Evolutionary conservation across 1,284 basidiomycete genomes (phyloP).

Genomic region (Gymnopus androsaceus): DNA sequence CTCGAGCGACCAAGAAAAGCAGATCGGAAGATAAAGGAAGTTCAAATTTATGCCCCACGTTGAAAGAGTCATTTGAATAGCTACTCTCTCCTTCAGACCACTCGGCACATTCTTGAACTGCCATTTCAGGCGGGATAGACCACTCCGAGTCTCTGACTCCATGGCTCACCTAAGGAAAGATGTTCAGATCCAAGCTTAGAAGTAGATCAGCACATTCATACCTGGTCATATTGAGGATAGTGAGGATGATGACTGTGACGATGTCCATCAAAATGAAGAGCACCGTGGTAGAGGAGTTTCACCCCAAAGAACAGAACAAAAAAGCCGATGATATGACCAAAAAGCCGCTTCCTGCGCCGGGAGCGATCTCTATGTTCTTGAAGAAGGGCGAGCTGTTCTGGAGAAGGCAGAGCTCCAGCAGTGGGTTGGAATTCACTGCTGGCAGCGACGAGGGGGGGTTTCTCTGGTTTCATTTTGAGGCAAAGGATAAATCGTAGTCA

Average conservation of each 20-base stretch:
- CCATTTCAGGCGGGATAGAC: slow-evolving; percentile 8
- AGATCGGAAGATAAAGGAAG: slow-evolving; percentile 38
- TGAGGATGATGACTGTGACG: slow-evolving; percentile 1
- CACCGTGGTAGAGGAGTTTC: not conserved
- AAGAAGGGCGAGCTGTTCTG: not conserved
- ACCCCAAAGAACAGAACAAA: not conserved
- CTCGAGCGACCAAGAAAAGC: slow-evolving; percentile 40
- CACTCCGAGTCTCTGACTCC: not conserved
- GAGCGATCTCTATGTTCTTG: not conserved
- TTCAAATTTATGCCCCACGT: slow-evolving; percentile 27
- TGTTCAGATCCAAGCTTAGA: too few relatives aligned
- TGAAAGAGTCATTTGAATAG: not conserved
- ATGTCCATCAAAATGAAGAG: not conserved
- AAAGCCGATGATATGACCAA: not conserved
- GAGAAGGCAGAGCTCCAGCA: not conserved
- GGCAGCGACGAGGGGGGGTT: too few relatives aligned
- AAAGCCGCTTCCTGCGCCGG: slow-evolving; percentile 3
- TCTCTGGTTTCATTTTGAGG: too few relatives aligned
- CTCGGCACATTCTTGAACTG: slow-evolving; percentile 11
- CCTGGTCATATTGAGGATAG: too few relatives aligned
- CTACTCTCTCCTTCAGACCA: slow-evolving; percentile 7
- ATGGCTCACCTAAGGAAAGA: not conserved
- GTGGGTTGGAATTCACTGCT: too few relatives aligned
- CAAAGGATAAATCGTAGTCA: too few relatives aligned
- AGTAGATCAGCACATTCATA: not conserved